phyloP scores from a whole-genome alignment of 148 eudicot species.

The Cornus florida region DNA sequence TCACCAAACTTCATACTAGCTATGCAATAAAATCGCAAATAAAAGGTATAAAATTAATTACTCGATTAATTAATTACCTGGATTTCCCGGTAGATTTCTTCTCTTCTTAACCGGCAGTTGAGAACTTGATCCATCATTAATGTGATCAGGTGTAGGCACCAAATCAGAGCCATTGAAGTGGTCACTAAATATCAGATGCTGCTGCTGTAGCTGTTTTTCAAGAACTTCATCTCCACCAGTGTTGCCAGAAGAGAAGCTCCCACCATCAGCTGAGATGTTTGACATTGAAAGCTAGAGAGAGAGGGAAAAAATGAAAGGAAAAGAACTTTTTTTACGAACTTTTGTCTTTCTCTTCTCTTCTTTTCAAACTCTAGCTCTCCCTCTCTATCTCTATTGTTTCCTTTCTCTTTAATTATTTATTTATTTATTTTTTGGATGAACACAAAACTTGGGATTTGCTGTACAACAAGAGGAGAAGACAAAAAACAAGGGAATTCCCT shows the following conservation, averaged over 20 bases:
- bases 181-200: too few relatives aligned
- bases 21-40: too few relatives aligned
- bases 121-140: background rate
- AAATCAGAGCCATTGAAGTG: slow-evolving; percentile 5
- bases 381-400: background rate
- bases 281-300: background rate
- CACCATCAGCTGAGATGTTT: slow-evolving; percentile 16
- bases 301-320: too few relatives aligned
- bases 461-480: background rate
- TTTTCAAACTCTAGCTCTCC: background rate
- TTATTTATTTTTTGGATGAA: background rate
- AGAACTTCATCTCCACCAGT: background rate
- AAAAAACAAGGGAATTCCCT: slow-evolving; percentile 12
- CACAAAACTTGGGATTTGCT: slow-evolving; percentile 11
- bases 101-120: slow-evolving; percentile 6
- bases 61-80: background rate
- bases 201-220: background rate
- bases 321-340: background rate
- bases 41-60: too few relatives aligned
- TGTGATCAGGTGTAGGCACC: background rate
- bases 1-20: background rate
- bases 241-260: slow-evolving; percentile 20
- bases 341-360: slow-evolving; percentile 1
- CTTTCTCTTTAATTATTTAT: background rate
- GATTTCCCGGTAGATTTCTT: slow-evolving; percentile 16